phyloP scores from a whole-genome alignment of 2,329 filamentous ascomycete genomes.

The Sporothrix pseudoabietina region DNA sequence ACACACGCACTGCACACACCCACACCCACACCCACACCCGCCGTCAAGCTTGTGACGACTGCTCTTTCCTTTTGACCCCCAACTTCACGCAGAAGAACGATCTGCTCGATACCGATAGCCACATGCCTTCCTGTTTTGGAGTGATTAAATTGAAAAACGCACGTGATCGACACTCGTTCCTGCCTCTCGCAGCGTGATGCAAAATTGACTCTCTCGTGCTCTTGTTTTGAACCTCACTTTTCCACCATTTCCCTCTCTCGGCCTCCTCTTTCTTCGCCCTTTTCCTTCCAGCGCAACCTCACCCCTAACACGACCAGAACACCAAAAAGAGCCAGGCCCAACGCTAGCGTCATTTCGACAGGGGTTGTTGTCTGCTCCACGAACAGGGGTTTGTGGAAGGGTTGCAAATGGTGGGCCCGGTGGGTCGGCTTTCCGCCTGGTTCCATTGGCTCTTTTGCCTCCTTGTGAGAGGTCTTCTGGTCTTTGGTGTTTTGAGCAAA shows the following conservation, averaged over 20 bases:
- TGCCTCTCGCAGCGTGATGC: constrained; percentile 2
- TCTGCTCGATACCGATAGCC: background rate
- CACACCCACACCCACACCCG: too few species aligned
- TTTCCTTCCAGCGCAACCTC: background rate
- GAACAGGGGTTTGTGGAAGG: constrained; percentile 6
- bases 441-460: background rate
- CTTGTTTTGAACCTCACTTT: background rate
- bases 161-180: constrained; percentile 20
- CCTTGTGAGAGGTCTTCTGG: background rate
- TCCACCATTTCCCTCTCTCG: too few species aligned
- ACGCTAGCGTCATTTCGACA: constrained; percentile 26
- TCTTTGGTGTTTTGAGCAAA: background rate
- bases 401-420: background rate
- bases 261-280: background rate
- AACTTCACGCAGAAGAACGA: too few species aligned
- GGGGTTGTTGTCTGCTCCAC: constrained; percentile 4
- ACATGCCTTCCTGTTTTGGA: background rate
- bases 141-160: background rate
- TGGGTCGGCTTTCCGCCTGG: constrained; percentile 12
- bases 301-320: background rate
- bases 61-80: background rate
- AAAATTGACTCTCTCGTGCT: constrained; percentile 1
- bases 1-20: background rate
- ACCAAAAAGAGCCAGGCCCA: constrained; percentile 4
- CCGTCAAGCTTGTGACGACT: constrained; percentile 3